These are phyloP conservation scores for Artemisia annua DNA, from an alignment of 129 eudicot genomes.

Conservation along the genomic window DNA sequence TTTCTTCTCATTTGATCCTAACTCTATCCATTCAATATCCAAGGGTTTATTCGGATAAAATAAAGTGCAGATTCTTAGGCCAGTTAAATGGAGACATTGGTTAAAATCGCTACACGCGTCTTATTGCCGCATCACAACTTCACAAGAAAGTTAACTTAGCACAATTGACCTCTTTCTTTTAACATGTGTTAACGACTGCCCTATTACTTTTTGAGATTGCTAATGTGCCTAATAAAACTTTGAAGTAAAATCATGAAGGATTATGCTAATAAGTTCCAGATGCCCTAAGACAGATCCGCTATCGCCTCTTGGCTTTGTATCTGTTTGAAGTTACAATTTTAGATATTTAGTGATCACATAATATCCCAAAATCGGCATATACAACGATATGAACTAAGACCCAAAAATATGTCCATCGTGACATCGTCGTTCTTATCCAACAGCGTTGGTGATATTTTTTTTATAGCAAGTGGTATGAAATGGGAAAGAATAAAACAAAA, in stretches of 20 bases:
- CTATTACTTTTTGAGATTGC: not conserved
- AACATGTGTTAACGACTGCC: not conserved
- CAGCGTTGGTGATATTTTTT: not conserved
- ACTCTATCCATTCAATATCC: too few species aligned
- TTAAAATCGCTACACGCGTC: constrained; percentile 1
- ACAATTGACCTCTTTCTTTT: not conserved
- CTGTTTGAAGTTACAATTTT: too few species aligned
- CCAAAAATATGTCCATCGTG: not conserved
- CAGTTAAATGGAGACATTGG: not conserved
- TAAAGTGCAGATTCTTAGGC: not conserved
- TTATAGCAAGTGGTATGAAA: not conserved
- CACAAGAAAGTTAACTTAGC: too few species aligned
- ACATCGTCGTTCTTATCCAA: constrained; percentile 25
- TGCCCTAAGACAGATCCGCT: too few species aligned
- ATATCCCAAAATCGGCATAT: not conserved
- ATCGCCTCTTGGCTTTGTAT: too few species aligned
- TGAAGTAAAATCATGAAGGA: too few species aligned
- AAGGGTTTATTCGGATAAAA: not conserved
- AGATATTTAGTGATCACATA: too few species aligned
- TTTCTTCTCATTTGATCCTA: too few species aligned
- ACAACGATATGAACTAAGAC: not conserved
- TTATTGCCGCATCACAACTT: not conserved
- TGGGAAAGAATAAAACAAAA: not conserved
- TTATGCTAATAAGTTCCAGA: too few species aligned
- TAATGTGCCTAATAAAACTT: not conserved